phyloP scores from a whole-genome alignment of 805 yeast genomes.

The Groenewaldozyma salmanticensis region DNA sequence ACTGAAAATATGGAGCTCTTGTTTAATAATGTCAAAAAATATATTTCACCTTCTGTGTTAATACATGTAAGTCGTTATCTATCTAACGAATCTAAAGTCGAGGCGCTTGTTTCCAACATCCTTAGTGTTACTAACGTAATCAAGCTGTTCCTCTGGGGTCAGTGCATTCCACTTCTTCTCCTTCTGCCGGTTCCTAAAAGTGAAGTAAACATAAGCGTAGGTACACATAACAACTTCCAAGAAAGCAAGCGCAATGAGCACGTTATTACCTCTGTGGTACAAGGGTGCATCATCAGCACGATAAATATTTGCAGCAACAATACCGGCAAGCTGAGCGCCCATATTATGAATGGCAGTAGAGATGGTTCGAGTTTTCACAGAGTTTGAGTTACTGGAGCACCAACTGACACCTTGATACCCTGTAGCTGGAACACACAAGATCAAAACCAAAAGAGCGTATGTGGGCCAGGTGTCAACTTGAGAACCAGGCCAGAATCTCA shows the following conservation, averaged over 20 bases:
- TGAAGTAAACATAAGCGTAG: conserved; percentile 26
- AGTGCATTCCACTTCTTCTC: conserved; percentile 41
- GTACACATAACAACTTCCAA: conserved; percentile 41
- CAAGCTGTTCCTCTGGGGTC: conserved; percentile 39
- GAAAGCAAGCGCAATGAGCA: conserved; percentile 18
- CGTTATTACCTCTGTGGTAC: conserved; percentile 46
- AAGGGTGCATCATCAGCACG: conserved; percentile 46
- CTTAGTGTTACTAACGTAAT: conserved; percentile 35
- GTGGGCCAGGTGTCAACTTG: conserved; percentile 20
- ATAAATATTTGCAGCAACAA: conserved; percentile 48
- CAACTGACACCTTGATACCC: conserved; percentile 51
- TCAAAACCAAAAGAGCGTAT: conserved; percentile 19
- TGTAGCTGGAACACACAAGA: conserved; percentile 47
- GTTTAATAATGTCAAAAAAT: too few species aligned
- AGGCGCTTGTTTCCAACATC: conserved; percentile 52
- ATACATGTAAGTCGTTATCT: too few species aligned
- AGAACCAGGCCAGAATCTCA: conserved; percentile 17
- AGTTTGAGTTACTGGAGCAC: conserved; percentile 52
- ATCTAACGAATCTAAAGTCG: conserved; percentile 35
- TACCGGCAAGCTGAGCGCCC: conserved; percentile 48
- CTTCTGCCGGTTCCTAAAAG: conserved; percentile 23
- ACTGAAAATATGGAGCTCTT: too few species aligned
- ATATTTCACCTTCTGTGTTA: too few species aligned
- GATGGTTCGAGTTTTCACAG: conserved; percentile 52
- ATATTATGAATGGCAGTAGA: conserved; percentile 57